Evolutionary conservation across 2,329 filamentous ascomycete species (phyloP), one percentile per base, ranked within the genome.

Genomic region (Paraconiothyrium brasiliense): DNA sequence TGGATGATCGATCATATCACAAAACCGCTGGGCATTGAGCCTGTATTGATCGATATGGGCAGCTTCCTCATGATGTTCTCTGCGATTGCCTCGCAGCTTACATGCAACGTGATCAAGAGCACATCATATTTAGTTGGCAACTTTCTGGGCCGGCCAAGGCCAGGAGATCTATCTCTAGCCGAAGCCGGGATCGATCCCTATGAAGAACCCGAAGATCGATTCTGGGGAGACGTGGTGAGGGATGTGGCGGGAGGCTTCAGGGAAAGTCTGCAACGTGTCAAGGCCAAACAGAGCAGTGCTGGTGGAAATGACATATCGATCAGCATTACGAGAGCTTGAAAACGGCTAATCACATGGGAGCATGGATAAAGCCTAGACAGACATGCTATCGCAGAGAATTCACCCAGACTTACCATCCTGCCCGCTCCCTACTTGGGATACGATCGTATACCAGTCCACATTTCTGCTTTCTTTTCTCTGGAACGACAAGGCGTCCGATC

Each of bases 401-500:
- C 27, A 41, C n/a, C 16, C 39, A 7, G n/a, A 41, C 27, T 27
- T 13, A 14, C 11, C 46, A 27, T 30, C 24, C 22, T 2, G 32
- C 22, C 27, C 48, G 3, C 16, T 32, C 30, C 50, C 73, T 71
- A 76, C 30, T 63, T 13, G 13, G 72, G 72, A 66, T 63, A 71
- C 34, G 54, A 60, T 27, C 68, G 57, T 6, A 73, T 20, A 0
- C 66, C 63, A 11, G 61, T 57, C 20, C 65, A 60, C 5, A 56
- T 20, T 32, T 67, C 68, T 27, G 66, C 66, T 3, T 39, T 52
- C 37, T 54, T 57, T 39, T 52, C 37, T 54, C 57, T 3, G 73
- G 74, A 3, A 74, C 65, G 52, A 59, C 60, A 1, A 76, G 30
- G 8, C 69, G 57, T 10, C 72, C 74, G 32, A 70, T 71, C 51